These are phyloP conservation scores for Pilaira anomala DNA, from an alignment of 192 early-diverging fungal species.

Conservation along the genomic window DNA sequence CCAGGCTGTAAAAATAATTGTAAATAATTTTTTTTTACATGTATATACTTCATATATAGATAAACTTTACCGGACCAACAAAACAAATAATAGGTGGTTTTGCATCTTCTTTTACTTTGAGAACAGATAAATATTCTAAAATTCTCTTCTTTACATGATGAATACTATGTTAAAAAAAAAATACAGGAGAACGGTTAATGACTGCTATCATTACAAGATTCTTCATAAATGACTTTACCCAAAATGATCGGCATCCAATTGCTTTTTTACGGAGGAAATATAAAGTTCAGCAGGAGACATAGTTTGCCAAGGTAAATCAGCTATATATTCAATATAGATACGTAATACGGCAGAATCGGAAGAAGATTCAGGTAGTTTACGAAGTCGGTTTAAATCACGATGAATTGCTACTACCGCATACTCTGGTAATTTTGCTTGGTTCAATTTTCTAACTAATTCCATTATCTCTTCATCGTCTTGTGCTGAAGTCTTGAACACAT, in stretches of 20 bases:
- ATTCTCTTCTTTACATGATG: conserved; percentile 81
- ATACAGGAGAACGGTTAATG: background rate
- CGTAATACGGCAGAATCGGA: conserved; percentile 76
- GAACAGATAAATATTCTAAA: conserved; percentile 78
- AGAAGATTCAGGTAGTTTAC: conserved; percentile 62
- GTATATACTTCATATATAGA: too few relatives aligned
- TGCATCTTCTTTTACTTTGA: conserved; percentile 65
- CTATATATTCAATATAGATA: conserved; percentile 72
- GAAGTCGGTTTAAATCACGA: conserved; percentile 63
- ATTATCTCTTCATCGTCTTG: conserved; percentile 58
- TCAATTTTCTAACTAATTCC: conserved; percentile 54
- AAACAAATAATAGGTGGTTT: conserved; percentile 74
- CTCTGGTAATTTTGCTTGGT: conserved; percentile 53
- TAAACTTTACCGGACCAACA: conserved; percentile 62
- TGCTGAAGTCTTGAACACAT: background rate
- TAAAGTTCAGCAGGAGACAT: conserved; percentile 39
- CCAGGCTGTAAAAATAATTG: conserved; percentile 22
- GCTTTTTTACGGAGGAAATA: conserved; percentile 59
- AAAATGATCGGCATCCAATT: conserved; percentile 79
- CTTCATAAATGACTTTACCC: conserved; percentile 8
- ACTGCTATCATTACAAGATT: background rate
- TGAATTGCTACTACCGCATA: conserved; percentile 53
- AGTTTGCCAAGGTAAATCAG: conserved; percentile 72
- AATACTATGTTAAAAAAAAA: conserved; percentile 26
- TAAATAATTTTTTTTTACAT: background rate